Evolutionary conservation across 306 rosid species (phyloP), one percentile per base, ranked within the genome.

Genomic region (Cicer yamashitae): DNA sequence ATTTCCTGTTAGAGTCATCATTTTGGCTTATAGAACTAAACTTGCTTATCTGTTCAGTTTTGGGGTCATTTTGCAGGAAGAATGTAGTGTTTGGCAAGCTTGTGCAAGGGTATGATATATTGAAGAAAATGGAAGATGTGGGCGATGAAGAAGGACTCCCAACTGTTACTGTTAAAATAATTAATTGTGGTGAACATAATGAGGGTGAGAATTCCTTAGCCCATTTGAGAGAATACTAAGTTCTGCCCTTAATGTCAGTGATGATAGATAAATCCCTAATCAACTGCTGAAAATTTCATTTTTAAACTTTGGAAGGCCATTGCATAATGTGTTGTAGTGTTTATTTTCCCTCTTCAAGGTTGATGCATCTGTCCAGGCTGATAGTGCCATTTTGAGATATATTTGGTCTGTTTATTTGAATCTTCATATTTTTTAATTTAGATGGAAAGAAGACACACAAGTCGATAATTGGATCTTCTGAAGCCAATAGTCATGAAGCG

Each of bases 31-130:
- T 40, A 25, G 68, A 22, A 59, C 45, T 43, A 18, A 40, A 14
- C 20, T 48, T 79, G 66, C 65, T 56, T 34, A 73, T 12, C 50
- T 65, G 63, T 68, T 71, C 12, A 14, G 47, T 59, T 74, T 44
- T 40, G 71, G 18, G 67, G 7, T 14, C 10, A 67, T 81, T 50
- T 82, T 76, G 64, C 90, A 94, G 99, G 87, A 94, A 94, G 82
- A 84, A 89, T 79, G 84, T 92, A 57, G 96, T 92, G 54, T 94
- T 94, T 82, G 99, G 99, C 69, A 92, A 87, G 84, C 90, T 94
- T 90, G 89, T 85, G 74, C 89, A 85, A 50, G 99, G 99, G 20
- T 84, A 82, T 73, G 84, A 83, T 45, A 25, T 94, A 41, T 80
- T 94, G 78, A 86, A 78, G 79, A 94, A 82, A 84, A 92, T 94